Evolutionary conservation across 1,284 basidiomycete genomes (phyloP).

Genomic region (Tylopilus sp.): DNA sequence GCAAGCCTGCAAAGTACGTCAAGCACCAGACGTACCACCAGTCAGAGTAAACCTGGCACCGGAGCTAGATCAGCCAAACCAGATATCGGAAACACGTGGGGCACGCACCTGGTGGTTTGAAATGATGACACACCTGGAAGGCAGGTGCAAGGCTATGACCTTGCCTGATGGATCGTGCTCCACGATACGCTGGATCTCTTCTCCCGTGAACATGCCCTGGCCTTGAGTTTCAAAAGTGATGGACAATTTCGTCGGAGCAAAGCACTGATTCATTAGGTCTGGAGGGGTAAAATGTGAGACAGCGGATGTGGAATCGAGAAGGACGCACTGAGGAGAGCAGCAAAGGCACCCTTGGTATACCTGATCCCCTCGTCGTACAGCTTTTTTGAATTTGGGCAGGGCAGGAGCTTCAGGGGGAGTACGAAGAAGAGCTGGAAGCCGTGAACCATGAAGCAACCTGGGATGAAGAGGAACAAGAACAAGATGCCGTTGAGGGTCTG

Average conservation of each 20-base stretch:
- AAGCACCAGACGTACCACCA: slow-evolving; percentile 93
- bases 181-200: slow-evolving; percentile 55
- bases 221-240: slow-evolving; percentile 74
- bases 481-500: slow-evolving; percentile 49
- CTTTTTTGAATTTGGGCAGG: slow-evolving; percentile 40
- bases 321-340: slow-evolving; percentile 63
- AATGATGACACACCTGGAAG: slow-evolving; percentile 73
- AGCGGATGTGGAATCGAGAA: slow-evolving; percentile 4
- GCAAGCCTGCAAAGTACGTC: slow-evolving; percentile 70
- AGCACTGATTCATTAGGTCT: slow-evolving; percentile 79
- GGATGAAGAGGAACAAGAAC: slow-evolving; percentile 61
- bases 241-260: slow-evolving; percentile 73
- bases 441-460: slow-evolving; percentile 68
- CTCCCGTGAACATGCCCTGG: slow-evolving; percentile 53
- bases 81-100: not conserved
- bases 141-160: slow-evolving; percentile 63
- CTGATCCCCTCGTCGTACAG: slow-evolving; percentile 68
- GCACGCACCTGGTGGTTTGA: slow-evolving; percentile 74
- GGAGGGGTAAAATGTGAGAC: slow-evolving; percentile 16
- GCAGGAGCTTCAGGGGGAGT: slow-evolving; percentile 58
- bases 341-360: slow-evolving; percentile 82
- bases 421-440: slow-evolving; percentile 67
- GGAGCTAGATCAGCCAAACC: slow-evolving; percentile 3
- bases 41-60: slow-evolving; percentile 75
- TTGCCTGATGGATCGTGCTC: slow-evolving; percentile 55